Evolutionary conservation across 257 asterid genomes (phyloP).

Genomic region (Nyctanthes arbortristis): DNA sequence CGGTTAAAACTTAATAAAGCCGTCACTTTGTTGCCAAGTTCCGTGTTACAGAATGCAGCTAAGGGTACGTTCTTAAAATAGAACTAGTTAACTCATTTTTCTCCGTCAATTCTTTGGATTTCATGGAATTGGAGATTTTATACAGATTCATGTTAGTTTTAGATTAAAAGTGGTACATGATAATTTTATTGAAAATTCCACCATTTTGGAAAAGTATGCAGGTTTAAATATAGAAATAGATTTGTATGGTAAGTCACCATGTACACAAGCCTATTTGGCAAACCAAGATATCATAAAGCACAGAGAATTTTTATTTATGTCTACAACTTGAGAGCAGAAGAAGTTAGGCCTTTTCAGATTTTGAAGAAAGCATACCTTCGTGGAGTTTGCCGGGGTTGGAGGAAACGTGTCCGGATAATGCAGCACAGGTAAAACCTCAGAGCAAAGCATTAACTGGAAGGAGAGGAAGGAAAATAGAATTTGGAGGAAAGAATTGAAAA

Average conservation of each 20-base stretch:
- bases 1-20: neutral
- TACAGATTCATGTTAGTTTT: constrained; percentile 4
- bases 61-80: neutral
- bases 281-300: neutral
- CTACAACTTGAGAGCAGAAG: neutral
- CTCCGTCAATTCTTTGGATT: neutral
- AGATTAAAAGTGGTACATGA: neutral
- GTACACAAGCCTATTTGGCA: neutral
- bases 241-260: constrained; percentile 4
- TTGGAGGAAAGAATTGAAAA: constrained; percentile 56
- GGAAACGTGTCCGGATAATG: constrained; percentile 35
- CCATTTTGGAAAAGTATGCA: neutral
- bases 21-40: neutral
- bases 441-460: constrained; percentile 46
- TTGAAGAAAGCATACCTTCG: constrained; percentile 20
- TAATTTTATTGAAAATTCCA: neutral
- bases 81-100: neutral
- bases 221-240: constrained; percentile 3
- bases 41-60: constrained; percentile 7
- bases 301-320: neutral
- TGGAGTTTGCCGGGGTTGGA: constrained; percentile 37
- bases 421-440: constrained; percentile 39
- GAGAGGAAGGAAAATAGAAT: constrained; percentile 34
- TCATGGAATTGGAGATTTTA: neutral
- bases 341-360: neutral